Conservation (phyloP, 2,329 filamentous ascomycete species). For the Arthrobotrys megalospora region DNA sequence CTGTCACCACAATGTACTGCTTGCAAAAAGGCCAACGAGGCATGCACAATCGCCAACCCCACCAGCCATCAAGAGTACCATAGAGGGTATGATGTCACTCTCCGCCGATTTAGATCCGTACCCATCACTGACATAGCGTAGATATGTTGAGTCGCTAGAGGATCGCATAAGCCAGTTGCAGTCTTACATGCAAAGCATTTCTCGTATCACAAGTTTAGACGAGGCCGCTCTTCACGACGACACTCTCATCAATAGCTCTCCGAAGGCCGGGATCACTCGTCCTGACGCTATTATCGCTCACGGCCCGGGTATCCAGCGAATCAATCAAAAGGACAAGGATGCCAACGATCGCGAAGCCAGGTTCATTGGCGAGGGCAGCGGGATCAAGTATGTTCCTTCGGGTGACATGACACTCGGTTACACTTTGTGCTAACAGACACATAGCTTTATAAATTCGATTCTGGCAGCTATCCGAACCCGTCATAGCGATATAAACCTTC, state of each 20-base stretch:
- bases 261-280: conserved; percentile 45
- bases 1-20: conserved; percentile 60
- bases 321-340: conserved; percentile 58
- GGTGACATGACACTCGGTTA: background rate
- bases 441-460: conserved; percentile 59
- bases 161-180: conserved; percentile 58
- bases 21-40: conserved; percentile 61
- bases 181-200: conserved; percentile 60
- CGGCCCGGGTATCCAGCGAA: conserved; percentile 55
- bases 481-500: conserved; percentile 59
- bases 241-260: conserved; percentile 21
- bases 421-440: conserved; percentile 19
- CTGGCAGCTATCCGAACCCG: conserved; percentile 54
- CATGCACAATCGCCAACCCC: conserved; percentile 59
- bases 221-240: conserved; percentile 53
- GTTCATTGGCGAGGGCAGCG: conserved; percentile 60
- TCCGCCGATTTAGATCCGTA: background rate
- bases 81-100: conserved; percentile 43
- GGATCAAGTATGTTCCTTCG: conserved; percentile 46
- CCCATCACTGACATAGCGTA: background rate
- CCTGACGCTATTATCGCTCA: conserved; percentile 4
- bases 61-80: conserved; percentile 61
- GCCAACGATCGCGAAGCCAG: conserved; percentile 54
- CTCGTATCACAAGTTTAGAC: conserved; percentile 56
- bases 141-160: conserved; percentile 59